These are phyloP conservation scores for Talaromyces piceae DNA, from an alignment of 2,329 filamentous ascomycete species.

Conservation along the genomic window DNA sequence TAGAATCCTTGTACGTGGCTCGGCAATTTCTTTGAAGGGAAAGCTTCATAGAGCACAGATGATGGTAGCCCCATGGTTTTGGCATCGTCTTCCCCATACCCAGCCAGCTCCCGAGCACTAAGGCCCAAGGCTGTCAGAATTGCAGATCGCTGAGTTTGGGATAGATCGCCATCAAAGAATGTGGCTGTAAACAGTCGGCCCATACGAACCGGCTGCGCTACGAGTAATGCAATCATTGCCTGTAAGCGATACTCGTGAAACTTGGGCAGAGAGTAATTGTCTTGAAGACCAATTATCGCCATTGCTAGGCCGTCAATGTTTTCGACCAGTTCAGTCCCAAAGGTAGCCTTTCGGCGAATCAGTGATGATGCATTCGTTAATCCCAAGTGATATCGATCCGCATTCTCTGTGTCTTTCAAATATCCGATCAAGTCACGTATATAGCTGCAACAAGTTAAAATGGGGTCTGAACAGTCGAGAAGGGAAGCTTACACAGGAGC, in stretches of 20 bases:
- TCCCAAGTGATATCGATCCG: slow-evolving; percentile 75
- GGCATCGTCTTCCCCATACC: slow-evolving; percentile 55
- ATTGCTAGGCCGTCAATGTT: slow-evolving; percentile 75
- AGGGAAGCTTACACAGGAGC: slow-evolving; percentile 59
- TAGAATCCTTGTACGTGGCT: slow-evolving; percentile 67
- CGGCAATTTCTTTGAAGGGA: slow-evolving; percentile 76
- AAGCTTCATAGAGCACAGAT: slow-evolving; percentile 37
- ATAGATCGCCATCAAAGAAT: slow-evolving; percentile 90
- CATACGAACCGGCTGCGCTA: slow-evolving; percentile 69
- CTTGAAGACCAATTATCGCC: slow-evolving; percentile 69
- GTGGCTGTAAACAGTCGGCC: slow-evolving; percentile 76
- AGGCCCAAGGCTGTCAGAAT: slow-evolving; percentile 77
- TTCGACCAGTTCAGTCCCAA: slow-evolving; percentile 79
- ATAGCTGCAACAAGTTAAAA: slow-evolving; percentile 44
- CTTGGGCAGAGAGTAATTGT: slow-evolving; percentile 72
- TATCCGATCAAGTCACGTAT: slow-evolving; percentile 75
- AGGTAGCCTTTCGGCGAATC: slow-evolving; percentile 80
- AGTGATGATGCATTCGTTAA: slow-evolving; percentile 68
- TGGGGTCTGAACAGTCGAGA: not conserved
- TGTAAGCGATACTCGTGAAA: slow-evolving; percentile 72
- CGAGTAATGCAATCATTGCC: slow-evolving; percentile 71
- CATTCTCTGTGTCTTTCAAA: slow-evolving; percentile 72
- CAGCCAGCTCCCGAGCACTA: slow-evolving; percentile 74
- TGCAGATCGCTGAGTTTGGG: slow-evolving; percentile 71
- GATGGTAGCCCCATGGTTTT: slow-evolving; percentile 25